Conservation (phyloP, 768 basidiomycete genomes). For the Suillus tomentosus region DNA sequence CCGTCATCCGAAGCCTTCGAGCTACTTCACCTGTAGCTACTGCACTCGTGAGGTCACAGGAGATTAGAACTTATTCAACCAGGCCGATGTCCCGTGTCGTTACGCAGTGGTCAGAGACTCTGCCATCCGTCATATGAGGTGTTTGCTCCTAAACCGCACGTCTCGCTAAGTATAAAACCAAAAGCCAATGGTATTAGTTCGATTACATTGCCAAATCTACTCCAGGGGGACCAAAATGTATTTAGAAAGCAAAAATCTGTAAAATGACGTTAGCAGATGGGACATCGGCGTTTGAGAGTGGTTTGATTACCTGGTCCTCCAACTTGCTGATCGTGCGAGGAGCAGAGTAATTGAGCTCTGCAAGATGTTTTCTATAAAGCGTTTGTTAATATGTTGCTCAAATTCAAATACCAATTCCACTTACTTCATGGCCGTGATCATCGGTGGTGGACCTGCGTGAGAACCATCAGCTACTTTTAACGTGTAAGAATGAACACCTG, state of each 20-base stretch:
- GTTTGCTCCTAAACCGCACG: not conserved
- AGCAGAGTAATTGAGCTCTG: constrained; percentile 82
- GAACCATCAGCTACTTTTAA: constrained; percentile 9
- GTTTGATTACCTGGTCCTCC: constrained; percentile 67
- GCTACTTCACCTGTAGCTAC: not conserved
- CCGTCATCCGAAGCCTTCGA: not conserved
- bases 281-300: not conserved
- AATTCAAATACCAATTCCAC: constrained; percentile 24
- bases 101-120: not conserved
- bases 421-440: constrained; percentile 80
- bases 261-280: constrained; percentile 17
- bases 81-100: too few species aligned
- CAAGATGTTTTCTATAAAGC: constrained; percentile 75
- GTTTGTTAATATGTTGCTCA: constrained; percentile 10
- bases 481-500: constrained; percentile 17
- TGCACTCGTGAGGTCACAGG: not conserved
- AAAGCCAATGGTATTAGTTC: not conserved
- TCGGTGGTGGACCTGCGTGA: constrained; percentile 64
- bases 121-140: not conserved
- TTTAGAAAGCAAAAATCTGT: constrained; percentile 46
- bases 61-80: not conserved
- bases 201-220: not conserved
- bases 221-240: not conserved
- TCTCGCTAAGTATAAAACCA: not conserved
- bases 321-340: constrained; percentile 93